A percentile compares a stretch with the other conserved stretches of the same genome.
Evolutionary conservation across 2,329 filamentous ascomycete genomes (phyloP).

Genomic region (Sclerotinia nivalis): DNA sequence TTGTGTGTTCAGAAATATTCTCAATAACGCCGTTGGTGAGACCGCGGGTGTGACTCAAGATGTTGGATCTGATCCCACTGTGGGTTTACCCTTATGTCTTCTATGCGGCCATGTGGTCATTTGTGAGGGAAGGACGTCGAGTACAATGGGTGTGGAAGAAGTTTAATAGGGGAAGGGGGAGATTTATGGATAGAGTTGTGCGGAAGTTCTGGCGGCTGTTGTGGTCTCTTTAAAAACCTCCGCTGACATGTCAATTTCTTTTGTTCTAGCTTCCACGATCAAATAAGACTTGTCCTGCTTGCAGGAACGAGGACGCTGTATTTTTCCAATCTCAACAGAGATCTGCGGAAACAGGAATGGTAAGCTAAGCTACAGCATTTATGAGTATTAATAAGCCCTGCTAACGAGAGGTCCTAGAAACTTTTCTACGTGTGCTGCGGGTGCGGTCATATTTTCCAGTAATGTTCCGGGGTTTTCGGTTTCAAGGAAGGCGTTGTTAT

Average conservation of each 20-base stretch:
- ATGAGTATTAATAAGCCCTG: neutral
- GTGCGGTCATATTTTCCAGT: constrained; percentile 84
- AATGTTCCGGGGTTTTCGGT: constrained; percentile 29
- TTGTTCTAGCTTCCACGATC: constrained; percentile 80
- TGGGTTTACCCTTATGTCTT: constrained; percentile 65
- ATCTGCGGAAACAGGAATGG: constrained; percentile 97
- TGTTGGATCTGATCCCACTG: constrained; percentile 96
- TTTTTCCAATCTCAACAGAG: constrained; percentile 99
- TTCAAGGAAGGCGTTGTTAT: constrained; percentile 19
- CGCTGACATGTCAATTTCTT: constrained; percentile 46
- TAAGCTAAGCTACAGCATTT: constrained; percentile 60
- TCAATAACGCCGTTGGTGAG: constrained; percentile 88
- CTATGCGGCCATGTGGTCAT: constrained; percentile 49
- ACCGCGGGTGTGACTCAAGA: constrained; percentile 97
- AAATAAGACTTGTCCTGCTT: constrained; percentile 81
- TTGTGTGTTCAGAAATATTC: constrained; percentile 93
- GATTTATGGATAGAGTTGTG: neutral
- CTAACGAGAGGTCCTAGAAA: constrained; percentile 59
- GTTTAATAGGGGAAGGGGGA: constrained; percentile 20
- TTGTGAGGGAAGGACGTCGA: constrained; percentile 40
- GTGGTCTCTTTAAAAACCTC: constrained; percentile 26
- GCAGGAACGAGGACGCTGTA: constrained; percentile 85
- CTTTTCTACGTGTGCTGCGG: constrained; percentile 91
- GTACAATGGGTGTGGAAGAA: neutral
- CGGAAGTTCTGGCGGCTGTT: constrained; percentile 20